Evolutionary conservation across 2,329 filamentous ascomycete genomes (phyloP).

Genomic region (Fusarium sp.): DNA sequence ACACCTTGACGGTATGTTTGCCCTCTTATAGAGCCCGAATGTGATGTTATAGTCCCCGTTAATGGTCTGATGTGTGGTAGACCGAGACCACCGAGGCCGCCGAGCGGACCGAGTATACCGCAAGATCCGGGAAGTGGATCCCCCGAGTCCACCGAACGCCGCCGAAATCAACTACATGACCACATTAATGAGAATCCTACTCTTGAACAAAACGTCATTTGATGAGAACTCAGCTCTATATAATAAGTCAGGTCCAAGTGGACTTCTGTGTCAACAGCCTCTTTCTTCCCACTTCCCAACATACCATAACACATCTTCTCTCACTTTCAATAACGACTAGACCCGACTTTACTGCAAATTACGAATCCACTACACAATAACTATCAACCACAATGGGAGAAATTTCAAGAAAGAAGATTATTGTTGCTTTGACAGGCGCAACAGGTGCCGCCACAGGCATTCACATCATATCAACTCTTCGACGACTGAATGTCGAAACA

Average conservation of each 20-base stretch:
- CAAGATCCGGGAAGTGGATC: neutral
- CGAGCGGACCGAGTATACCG: slow-evolving; percentile 17
- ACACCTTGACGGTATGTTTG: neutral
- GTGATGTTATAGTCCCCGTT: neutral
- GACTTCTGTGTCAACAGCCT: neutral
- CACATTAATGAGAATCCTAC: neutral
- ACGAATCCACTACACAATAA: neutral
- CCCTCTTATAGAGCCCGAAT: neutral
- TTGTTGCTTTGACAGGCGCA: slow-evolving; percentile 66
- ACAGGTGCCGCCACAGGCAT: slow-evolving; percentile 63
- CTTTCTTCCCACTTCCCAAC: no score
- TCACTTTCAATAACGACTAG: neutral
- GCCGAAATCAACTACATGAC: neutral
- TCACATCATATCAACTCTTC: slow-evolving; percentile 58
- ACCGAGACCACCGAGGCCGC: slow-evolving; percentile 18
- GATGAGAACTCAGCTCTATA: neutral
- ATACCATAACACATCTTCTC: neutral
- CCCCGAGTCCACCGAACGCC: slow-evolving; percentile 8
- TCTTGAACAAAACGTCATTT: neutral
- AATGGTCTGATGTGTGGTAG: neutral
- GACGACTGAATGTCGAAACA: slow-evolving; percentile 61
- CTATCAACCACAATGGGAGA: slow-evolving; percentile 1
- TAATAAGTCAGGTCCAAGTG: neutral
- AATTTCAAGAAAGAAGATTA: slow-evolving; percentile 51
- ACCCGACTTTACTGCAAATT: neutral